Conservation (phyloP, 1,284 basidiomycete genomes). For the Trichosporon sp. region DNA sequence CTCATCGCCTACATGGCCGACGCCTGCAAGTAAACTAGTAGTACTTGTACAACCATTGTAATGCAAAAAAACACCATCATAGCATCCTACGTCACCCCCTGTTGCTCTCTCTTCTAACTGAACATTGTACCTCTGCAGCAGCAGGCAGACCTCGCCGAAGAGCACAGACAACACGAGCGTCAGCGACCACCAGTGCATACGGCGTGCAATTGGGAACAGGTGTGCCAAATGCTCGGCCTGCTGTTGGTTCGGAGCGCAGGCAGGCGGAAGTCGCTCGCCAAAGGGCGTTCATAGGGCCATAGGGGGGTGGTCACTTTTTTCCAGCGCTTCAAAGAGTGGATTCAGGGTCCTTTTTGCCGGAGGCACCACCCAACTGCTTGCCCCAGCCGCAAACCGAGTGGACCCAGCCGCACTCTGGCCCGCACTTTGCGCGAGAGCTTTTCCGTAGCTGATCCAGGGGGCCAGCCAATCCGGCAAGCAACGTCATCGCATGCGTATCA, state of each 20-base stretch:
- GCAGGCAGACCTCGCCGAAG: no score
- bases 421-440: not conserved
- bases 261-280: not conserved
- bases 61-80: constrained; percentile 13
- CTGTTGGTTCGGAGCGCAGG: not conserved
- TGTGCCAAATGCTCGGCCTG: not conserved
- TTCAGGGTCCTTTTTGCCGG: constrained; percentile 15
- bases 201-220: not conserved
- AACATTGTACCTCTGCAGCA: not conserved
- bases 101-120: not conserved
- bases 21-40: constrained; percentile 8
- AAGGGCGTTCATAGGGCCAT: not conserved
- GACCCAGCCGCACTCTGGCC: no score
- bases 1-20: constrained; percentile 59
- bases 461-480: not conserved
- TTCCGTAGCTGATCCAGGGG: not conserved
- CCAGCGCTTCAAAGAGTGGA: not conserved
- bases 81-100: not conserved
- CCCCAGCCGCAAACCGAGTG: no score
- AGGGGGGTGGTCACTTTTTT: constrained; percentile 13
- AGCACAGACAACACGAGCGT: not conserved
- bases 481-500: not conserved
- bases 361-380: not conserved
- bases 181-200: not conserved
- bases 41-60: not conserved